Evolutionary conservation across 1,284 basidiomycete species (phyloP), one percentile per base, ranked within the genome.

Genomic region (Moesziomyces sp.): DNA sequence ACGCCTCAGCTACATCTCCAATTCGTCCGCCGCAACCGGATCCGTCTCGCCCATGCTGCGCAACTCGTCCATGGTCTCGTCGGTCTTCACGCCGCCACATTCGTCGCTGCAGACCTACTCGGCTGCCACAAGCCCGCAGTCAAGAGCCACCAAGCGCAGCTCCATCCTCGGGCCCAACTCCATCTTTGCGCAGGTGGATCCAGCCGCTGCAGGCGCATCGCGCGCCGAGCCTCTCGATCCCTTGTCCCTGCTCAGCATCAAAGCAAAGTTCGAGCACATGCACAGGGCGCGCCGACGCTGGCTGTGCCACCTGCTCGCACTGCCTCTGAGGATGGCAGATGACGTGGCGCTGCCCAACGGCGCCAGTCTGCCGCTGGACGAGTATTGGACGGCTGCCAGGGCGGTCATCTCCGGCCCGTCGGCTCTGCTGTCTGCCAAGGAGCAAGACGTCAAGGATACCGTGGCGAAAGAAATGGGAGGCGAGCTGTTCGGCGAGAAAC

Each of bases 191-290:
- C 61, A 51, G 7, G 23, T 65, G 19, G 59, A 60, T n/a, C 28
- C 58, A 2, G 48, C 54, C 13, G 24, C 38, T 2, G 11, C 56
- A 3, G 38, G 11, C 16, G 2, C 21, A 7, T n/a, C 45, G n/a
- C 30, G 35, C 34, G 35, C 52, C 18, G 64, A 61, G 34, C 45
- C 57, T 19, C 62, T 52, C 3, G 79, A 81, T 43, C 65, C 69
- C 16, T 46, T 78, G 38, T 59, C 75, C 14, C 66, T 83, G 7
- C 50, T 74, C 19, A 65, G 56, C 42, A 70, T 83, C 48, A 78
- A 77, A 46, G 40, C 56, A 45, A 58, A 63, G 19, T 83, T 83
- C 56, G 79, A 83, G 52, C 47, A 54, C 43, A 77, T 79, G 72
- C 82, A 83, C 48, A 23, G 59, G 16, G 57, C 65, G 30, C 70